phyloP scores from a whole-genome alignment of 2,329 filamentous ascomycete genomes.

The Scytalidium sp. region DNA sequence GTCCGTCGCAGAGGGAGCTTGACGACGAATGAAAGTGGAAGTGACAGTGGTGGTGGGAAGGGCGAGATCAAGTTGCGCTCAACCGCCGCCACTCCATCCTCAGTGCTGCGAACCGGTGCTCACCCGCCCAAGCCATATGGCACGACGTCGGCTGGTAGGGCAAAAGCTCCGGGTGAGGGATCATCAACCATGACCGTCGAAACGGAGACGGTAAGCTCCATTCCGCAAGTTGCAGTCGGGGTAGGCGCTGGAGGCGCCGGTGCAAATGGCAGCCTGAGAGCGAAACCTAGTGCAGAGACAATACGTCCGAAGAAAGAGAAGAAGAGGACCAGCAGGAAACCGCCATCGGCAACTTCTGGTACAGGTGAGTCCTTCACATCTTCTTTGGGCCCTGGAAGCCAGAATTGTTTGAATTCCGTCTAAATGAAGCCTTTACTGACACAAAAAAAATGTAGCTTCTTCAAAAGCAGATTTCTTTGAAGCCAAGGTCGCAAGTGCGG shows the following conservation, averaged over 20 bases:
- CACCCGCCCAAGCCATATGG: constrained; percentile 62
- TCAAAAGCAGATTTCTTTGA: constrained; percentile 99
- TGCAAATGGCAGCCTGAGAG: constrained; percentile 69
- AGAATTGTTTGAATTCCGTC: constrained; percentile 28
- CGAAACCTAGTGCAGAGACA: constrained; percentile 91
- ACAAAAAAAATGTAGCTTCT: constrained; percentile 61
- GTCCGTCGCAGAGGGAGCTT: constrained; percentile 45
- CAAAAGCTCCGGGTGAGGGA: constrained; percentile 66
- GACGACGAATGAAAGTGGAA: constrained; percentile 53
- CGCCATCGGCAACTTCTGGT: constrained; percentile 65
- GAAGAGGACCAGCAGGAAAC: constrained; percentile 74
- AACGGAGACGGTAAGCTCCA: constrained; percentile 90
- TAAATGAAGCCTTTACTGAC: constrained; percentile 29
- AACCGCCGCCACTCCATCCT: constrained; percentile 36
- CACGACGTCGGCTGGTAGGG: constrained; percentile 63
- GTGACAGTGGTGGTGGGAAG: constrained; percentile 61
- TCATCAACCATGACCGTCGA: constrained; percentile 94
- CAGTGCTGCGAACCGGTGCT: constrained; percentile 46
- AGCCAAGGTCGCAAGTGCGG: constrained; percentile 90
- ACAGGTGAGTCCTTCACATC: constrained; percentile 63
- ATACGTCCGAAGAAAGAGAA: constrained; percentile 94
- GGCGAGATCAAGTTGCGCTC: constrained; percentile 36
- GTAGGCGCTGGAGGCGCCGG: constrained; percentile 63
- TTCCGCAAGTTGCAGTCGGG: constrained; percentile 77
- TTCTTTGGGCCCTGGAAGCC: constrained; percentile 26